These are phyloP conservation scores for Metarhizium brunneum DNA, from an alignment of 2,329 filamentous ascomycete genomes.

Conservation along the genomic window DNA sequence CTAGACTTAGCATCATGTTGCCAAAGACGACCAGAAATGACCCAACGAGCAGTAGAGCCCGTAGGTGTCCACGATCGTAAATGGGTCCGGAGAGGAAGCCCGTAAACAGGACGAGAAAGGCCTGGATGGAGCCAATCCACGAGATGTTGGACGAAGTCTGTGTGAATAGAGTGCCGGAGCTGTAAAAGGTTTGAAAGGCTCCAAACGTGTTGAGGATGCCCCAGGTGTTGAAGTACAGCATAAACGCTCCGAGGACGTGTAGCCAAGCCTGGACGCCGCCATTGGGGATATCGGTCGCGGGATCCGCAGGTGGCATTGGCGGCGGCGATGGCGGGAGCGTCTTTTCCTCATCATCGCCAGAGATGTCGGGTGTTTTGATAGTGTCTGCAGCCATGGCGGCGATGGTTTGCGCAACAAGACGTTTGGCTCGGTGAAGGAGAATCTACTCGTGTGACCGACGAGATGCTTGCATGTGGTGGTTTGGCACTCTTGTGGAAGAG, in stretches of 20 bases:
- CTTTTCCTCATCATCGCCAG: no score
- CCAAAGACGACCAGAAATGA: constrained; percentile 28
- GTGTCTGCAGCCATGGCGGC: no score
- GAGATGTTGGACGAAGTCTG: constrained; percentile 30
- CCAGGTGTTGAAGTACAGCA: constrained; percentile 11
- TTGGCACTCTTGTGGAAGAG: no score
- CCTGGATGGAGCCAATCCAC: constrained; percentile 35
- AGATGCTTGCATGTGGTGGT: no score
- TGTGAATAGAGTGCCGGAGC: constrained; percentile 21
- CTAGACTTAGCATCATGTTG: constrained; percentile 35
- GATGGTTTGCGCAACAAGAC: no score
- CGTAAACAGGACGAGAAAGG: constrained; percentile 29
- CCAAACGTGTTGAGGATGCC: constrained; percentile 33
- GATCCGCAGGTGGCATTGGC: not conserved
- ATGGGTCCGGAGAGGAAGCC: constrained; percentile 31
- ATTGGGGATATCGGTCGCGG: not conserved
- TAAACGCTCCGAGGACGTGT: not conserved
- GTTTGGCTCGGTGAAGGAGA: no score
- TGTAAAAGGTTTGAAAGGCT: constrained; percentile 36
- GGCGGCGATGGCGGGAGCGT: no score
- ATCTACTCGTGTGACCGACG: no score
- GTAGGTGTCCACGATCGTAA: constrained; percentile 33
- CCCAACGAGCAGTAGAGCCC: constrained; percentile 24
- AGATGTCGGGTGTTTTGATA: no score
- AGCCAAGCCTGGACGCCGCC: not conserved